These are phyloP conservation scores for Xerocomus amazonicus DNA, from an alignment of 1,284 basidiomycete species.

Conservation along the genomic window DNA sequence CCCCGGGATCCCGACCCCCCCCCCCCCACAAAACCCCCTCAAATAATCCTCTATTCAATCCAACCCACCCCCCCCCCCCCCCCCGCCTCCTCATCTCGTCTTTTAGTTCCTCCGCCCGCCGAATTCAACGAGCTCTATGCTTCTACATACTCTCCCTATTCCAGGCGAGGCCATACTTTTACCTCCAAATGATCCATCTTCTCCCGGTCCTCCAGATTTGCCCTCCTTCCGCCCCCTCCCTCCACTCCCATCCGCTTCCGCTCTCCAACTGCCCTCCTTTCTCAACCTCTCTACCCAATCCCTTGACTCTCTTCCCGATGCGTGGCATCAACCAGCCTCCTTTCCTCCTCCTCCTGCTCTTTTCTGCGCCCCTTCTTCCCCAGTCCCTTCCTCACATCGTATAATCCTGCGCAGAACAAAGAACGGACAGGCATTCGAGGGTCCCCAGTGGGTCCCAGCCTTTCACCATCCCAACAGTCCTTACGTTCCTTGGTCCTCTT, in stretches of 20 bases:
- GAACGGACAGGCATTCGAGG: conserved; percentile 23
- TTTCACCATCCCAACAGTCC: conserved; percentile 48
- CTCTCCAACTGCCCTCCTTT: conserved; percentile 39
- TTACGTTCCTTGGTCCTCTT: conserved; percentile 43
- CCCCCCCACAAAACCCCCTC: conserved; percentile 27
- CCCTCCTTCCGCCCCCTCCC: conserved; percentile 31
- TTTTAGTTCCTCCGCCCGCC: conserved; percentile 16
- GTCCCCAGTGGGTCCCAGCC: conserved; percentile 35
- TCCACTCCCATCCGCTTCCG: conserved; percentile 35
- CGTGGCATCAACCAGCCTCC: conserved; percentile 1
- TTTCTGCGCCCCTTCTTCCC: conserved; percentile 15
- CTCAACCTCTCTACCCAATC: conserved; percentile 30
- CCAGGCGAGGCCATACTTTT: conserved; percentile 13
- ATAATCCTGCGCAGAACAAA: conserved; percentile 15
- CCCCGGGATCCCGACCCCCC: too few species aligned
- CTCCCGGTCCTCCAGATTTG: conserved; percentile 15
- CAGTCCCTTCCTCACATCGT: conserved; percentile 15
- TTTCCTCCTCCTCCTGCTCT: conserved; percentile 17
- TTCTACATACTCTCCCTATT: conserved; percentile 14
- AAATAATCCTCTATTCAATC: conserved; percentile 33
- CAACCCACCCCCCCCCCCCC: neutral
- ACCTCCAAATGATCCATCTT: conserved; percentile 5
- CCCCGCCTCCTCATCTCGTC: conserved; percentile 12
- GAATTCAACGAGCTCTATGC: conserved; percentile 17
- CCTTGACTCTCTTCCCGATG: conserved; percentile 10